Evolutionary conservation across 2,329 filamentous ascomycete species (phyloP), one percentile per base, ranked within the genome.

Genomic region (Fusarium burgessii): DNA sequence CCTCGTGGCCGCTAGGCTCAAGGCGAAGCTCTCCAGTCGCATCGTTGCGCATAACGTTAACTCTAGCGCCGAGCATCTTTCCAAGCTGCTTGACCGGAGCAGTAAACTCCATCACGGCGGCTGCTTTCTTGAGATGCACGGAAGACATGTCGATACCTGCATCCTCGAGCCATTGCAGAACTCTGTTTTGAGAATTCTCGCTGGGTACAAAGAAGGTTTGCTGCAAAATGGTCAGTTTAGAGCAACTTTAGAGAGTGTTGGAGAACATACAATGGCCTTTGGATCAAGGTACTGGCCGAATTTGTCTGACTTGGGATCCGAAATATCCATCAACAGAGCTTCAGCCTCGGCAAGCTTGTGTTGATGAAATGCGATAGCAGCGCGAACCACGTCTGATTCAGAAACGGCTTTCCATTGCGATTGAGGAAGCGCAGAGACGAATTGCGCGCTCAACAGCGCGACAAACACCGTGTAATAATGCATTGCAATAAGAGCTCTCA

Each of bases 281-380:
- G 23, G 49, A 12, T 57, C 38, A 38, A 60, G 57, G 9, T 60
- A 57, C 12, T 60, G 49, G 0, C 57, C 57, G 10, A 60, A 60
- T 6, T 43, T 60, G 10, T 45, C 23, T 5, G 57, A 60, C 0
- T 0, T 45, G 3, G 57, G 57, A 32, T 60, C 57, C 4, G 57
- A 60, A 3, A 60, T 57, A 17, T 41, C 41, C 50, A 60, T 57
- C 57, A 60, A 17, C 12, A 60, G 25, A 9, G 29, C 15, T 8
- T 60, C 57, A 11, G 57, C 57, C 9, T 60, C 57, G 4, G 38
- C 50, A 32, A 60, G 32, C n/a, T 32, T 60, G 4, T 49, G 57
- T 15, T 60, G 57, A 11, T 60, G 57, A 2, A 60, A 60, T 18
- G 57, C 57, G 23, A 60, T 50, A 8, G 57, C 49, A 33, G 57